Evolutionary conservation across 2,329 filamentous ascomycete genomes (phyloP).

Genomic region (Aureobasidium uvarum): DNA sequence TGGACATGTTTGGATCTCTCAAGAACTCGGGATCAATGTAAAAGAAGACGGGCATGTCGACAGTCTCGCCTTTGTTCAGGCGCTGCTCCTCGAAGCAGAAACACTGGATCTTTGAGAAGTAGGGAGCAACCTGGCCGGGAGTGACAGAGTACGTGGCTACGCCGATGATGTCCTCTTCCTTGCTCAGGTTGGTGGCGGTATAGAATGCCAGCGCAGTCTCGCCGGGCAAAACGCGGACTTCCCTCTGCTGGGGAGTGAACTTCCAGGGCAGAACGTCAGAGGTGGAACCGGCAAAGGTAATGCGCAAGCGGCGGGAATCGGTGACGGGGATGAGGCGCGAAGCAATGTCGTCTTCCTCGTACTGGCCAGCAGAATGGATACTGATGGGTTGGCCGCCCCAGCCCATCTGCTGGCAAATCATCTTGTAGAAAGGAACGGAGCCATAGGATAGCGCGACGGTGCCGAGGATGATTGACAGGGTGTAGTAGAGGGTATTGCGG

Average conservation of each 20-base stretch:
- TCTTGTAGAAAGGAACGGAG: conserved; percentile 83
- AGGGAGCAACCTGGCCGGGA: conserved; percentile 89
- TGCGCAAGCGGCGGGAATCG: conserved; percentile 77
- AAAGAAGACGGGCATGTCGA: conserved; percentile 99
- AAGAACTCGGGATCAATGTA: conserved; percentile 96
- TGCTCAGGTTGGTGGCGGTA: conserved; percentile 87
- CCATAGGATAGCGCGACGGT: conserved; percentile 79
- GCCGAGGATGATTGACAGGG: conserved; percentile 72
- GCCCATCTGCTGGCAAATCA: conserved; percentile 77
- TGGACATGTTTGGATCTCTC: conserved; percentile 87
- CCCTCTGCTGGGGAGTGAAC: conserved; percentile 92
- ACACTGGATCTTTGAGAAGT: conserved; percentile 99
- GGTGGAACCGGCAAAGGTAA: conserved; percentile 94
- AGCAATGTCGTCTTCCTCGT: conserved; percentile 56
- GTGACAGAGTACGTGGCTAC: conserved; percentile 98
- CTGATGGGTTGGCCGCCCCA: conserved; percentile 93
- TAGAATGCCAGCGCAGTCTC: conserved; percentile 98
- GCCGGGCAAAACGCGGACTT: conserved; percentile 90
- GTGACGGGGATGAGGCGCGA: conserved; percentile 77
- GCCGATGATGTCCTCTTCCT: conserved; percentile 86
- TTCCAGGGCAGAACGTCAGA: conserved; percentile 97
- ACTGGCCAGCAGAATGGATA: conserved; percentile 54
- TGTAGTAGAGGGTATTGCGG: conserved; percentile 67
- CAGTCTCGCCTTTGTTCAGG: conserved; percentile 89
- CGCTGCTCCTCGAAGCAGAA: conserved; percentile 98